phyloP scores from a whole-genome alignment of 176 grass and related monocot species.

The Cenchrus purpureus region DNA sequence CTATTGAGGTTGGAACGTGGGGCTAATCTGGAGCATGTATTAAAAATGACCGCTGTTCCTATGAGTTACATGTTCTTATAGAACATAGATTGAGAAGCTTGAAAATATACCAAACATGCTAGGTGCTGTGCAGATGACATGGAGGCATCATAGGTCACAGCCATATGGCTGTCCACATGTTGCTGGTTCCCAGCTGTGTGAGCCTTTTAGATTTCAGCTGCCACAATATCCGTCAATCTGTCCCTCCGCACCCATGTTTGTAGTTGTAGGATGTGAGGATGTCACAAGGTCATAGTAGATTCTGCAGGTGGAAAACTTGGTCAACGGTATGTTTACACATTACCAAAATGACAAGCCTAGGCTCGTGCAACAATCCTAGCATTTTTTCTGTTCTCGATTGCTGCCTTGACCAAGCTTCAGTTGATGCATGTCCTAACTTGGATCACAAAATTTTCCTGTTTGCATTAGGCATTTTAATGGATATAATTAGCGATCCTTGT shows the following conservation, averaged over 20 bases:
- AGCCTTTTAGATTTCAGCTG: neutral
- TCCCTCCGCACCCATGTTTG: neutral
- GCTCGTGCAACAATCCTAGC: neutral
- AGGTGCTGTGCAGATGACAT: neutral
- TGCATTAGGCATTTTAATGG: neutral
- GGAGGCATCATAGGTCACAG: neutral
- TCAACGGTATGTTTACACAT: neutral
- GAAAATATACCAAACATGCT: neutral
- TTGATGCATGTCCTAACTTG: neutral
- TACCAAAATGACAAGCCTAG: conserved; percentile 1
- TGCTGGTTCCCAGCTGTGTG: neutral
- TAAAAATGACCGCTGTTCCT: neutral
- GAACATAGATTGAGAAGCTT: neutral
- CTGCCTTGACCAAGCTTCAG: neutral
- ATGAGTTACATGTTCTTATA: neutral
- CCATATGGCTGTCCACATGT: neutral
- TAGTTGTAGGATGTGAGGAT: neutral
- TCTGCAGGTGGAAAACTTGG: neutral
- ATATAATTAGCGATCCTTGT: neutral
- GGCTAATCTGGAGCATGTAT: neutral
- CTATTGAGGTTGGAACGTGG: neutral
- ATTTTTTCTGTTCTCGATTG: neutral
- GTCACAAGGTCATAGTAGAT: neutral
- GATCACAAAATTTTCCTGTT: neutral
- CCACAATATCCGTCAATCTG: neutral